Conservation (phyloP, 352 stramenopile genomes). For the Phytophthora hybrid region DNA sequence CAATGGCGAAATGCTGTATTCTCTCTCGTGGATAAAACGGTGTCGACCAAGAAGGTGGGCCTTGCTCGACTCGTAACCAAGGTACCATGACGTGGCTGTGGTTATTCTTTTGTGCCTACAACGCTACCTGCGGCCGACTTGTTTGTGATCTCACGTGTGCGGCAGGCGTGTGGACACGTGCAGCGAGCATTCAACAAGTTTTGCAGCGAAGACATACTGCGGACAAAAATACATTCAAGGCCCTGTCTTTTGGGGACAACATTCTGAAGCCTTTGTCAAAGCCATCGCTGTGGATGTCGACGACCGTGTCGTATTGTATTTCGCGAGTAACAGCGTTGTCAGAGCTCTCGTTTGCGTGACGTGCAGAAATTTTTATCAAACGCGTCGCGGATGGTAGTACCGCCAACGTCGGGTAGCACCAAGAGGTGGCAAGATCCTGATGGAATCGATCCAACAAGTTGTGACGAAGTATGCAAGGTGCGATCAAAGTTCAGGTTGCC, state of each 20-base stretch:
- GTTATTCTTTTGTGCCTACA: neutral
- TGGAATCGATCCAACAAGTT: no score
- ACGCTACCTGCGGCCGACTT: neutral
- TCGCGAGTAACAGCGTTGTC: neutral
- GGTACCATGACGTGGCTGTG: neutral
- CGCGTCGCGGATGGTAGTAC: neutral
- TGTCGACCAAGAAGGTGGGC: neutral
- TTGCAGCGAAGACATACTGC: neutral
- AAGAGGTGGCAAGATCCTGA: no score
- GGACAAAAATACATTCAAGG: neutral
- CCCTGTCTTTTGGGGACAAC: no score
- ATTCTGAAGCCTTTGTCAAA: neutral
- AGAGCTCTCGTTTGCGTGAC: neutral
- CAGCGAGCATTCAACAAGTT: neutral
- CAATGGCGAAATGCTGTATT: neutral
- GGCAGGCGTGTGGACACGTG: no score
- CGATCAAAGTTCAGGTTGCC: no score
- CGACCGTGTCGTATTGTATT: neutral
- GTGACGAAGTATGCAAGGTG: no score
- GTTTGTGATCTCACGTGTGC: neutral
- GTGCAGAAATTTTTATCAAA: neutral
- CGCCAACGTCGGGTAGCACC: no score
- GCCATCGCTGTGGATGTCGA: neutral
- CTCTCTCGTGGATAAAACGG: neutral
- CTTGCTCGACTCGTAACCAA: neutral